Base-by-base conservation (phyloP, 2,329 filamentous ascomycete species). In the Colletotrichum endophyticum region DNA sequence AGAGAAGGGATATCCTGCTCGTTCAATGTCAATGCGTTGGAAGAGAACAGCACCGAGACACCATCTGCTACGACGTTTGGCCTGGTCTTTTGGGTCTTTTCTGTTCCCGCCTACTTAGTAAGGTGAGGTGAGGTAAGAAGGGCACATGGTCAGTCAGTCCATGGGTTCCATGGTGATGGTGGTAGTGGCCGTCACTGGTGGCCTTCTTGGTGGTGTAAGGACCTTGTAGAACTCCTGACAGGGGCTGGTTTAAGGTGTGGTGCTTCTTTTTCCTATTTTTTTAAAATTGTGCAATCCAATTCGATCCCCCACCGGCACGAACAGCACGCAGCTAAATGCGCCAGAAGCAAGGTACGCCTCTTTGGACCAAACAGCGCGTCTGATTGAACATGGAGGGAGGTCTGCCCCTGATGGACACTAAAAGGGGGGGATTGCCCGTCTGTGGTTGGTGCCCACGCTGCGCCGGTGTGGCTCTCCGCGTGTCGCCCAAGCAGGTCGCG, bases 41-140 rank as follows among this genome's bases (percentile, higher is more conserved):
- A 72, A 62, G 61, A 68, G 66, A 81, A 78, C 75, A 75, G 73
- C 77, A 81, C 81, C 80, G 82, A 87, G 84, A 86, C 86, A 87
- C 86, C 83, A 83, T 83, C 83, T 83, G 81, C 82, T 83, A 80
- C 80, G 79, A 77, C 61, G 77, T 73, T 73, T 77, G 64, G 57
- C 66, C 66, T 72, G 72, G 66, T 67, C 63, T 69, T 57, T 49
- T 27, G 27, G 11, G 39, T 16, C 49, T 22, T 25, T 59, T 34
- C 32, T 67, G 32, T 32, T 32, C 39, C 13, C n/a, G 19, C 28
- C 44, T n/a, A 16, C 32, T 70, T 30, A 19, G 22, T 39, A 57
- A 30, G 16, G 27, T 32, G 16, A 63, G 28, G 44, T 25, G 16
- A 63, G 28, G 44, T 25, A 53, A 53, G 44, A n/a, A 49, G 9